Evolutionary conservation across 768 basidiomycete species (phyloP), one percentile per base, ranked within the genome.

Genomic region (Chalciporus chontae): DNA sequence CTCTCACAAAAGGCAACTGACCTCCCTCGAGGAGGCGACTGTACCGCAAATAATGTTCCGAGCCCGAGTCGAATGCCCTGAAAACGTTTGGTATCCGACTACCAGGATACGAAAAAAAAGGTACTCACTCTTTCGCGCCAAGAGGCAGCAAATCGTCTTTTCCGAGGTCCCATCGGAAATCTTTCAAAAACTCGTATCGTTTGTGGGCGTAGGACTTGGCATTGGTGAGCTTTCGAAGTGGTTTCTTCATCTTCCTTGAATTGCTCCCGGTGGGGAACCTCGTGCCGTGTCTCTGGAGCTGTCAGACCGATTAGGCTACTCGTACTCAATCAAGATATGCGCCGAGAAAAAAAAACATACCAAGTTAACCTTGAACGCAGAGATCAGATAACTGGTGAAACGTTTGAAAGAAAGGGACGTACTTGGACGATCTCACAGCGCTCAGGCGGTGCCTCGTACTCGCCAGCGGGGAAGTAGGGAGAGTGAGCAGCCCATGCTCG

Each of bases 211-310:
- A 81, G 2, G 67, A 57, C 0, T 66, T 59, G 8, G 74, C 84
- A 0, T 72, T 59, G 50, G 79, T 61, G 0, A 92, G 70, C 53
- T 85, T 86, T 6, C 61, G 51, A 8, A 93, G 58, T 0, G 84
- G 75, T 4, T 60, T 52, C 15, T 65, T 53, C 8, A 87, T 86
- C 24, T 53, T 48, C 9, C 59, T 55, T 1, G 73, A 63, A 10
- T 78, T 74, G 2, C 73, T 72, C 0, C 61, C 55, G 0, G 89
- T 91, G 0, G 90, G 90, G 57, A 75, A 91, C 27, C 90, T 80
- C 1, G 87, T 81, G 3, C 89, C 90, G 59, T 94, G 90, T 10
- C 90, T 75, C 67, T 91, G 85, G 8, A 94, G 70, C 89, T 91
- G 24, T 14, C 29, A 26, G 19, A 10, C 17, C 6, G 26, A 26